These are phyloP conservation scores for Stereum hirsutum DNA, from an alignment of 1,284 basidiomycete genomes.

Conservation along the genomic window DNA sequence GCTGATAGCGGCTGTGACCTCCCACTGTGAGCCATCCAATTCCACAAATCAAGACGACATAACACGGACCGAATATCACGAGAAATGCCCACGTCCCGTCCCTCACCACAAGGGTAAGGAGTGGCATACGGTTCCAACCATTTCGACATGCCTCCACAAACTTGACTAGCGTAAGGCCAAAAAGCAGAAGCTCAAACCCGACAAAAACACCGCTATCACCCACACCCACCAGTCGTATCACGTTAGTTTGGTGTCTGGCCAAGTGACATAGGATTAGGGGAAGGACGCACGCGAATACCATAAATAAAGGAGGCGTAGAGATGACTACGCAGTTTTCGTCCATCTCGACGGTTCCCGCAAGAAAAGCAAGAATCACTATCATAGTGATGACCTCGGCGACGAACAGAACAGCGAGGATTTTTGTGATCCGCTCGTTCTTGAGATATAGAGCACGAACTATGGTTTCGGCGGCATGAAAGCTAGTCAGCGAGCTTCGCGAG, in stretches of 20 bases:
- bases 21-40: not conserved
- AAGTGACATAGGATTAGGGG: not conserved
- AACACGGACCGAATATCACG: constrained; percentile 16
- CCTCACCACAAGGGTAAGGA: constrained; percentile 24
- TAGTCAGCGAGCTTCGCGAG: not conserved
- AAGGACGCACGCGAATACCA: constrained; percentile 20
- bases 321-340: constrained; percentile 16
- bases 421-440: constrained; percentile 13
- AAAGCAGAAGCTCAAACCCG: constrained; percentile 25
- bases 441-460: constrained; percentile 23
- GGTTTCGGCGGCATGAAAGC: not conserved
- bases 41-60: not conserved
- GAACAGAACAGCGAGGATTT: constrained; percentile 16
- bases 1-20: not conserved
- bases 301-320: constrained; percentile 16
- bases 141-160: constrained; percentile 19
- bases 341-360: constrained; percentile 18
- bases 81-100: constrained; percentile 24
- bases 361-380: constrained; percentile 16
- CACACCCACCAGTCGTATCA: not conserved
- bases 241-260: not conserved
- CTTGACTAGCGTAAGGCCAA: constrained; percentile 23
- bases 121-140: constrained; percentile 21
- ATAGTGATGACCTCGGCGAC: constrained; percentile 17
- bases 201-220: constrained; percentile 23